Conservation (phyloP, 345 rosid species). For the Citropsis articulata region DNA sequence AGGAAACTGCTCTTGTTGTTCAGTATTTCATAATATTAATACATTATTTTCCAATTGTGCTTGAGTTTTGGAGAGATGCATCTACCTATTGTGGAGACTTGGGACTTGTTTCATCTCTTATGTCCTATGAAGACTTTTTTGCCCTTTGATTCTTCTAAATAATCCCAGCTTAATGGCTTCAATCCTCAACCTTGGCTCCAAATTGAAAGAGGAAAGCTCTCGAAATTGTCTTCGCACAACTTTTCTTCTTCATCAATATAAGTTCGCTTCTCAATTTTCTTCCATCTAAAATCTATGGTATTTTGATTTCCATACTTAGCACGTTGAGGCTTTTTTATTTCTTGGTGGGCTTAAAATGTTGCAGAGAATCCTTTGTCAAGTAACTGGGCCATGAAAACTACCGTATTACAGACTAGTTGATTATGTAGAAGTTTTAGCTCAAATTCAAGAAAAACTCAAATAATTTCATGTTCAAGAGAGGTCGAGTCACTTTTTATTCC, state of each 20-base stretch:
- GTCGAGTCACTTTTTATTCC: slow-evolving; percentile 55
- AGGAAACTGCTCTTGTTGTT: neutral
- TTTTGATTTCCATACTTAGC: neutral
- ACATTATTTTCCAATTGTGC: slow-evolving; percentile 3
- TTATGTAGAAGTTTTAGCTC: slow-evolving; percentile 93
- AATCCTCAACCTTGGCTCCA: slow-evolving; percentile 94
- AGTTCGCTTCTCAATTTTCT: slow-evolving; percentile 24
- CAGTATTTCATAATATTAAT: neutral
- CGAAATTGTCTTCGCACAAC: slow-evolving; percentile 45
- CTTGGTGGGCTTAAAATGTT: slow-evolving; percentile 13
- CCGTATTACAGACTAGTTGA: slow-evolving; percentile 81
- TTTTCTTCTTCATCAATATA: slow-evolving; percentile 64
- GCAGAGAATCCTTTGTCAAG: slow-evolving; percentile 92
- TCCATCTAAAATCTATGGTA: neutral
- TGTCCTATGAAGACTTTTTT: slow-evolving; percentile 84
- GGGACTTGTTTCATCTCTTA: slow-evolving; percentile 78
- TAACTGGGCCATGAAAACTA: slow-evolving; percentile 65
- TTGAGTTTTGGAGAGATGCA: slow-evolving; percentile 28
- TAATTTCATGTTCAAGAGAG: slow-evolving; percentile 60
- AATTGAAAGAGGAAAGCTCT: slow-evolving; percentile 89
- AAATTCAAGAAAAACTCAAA: slow-evolving; percentile 93
- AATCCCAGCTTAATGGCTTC: slow-evolving; percentile 65
- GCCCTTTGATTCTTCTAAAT: slow-evolving; percentile 82
- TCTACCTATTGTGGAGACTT: slow-evolving; percentile 88
- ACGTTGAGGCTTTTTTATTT: neutral